Percentiles rank a stretch among this genome's conserved stretches.
Conservation (phyloP, 345 rosid genomes). For the Physaria fendleri region DNA sequence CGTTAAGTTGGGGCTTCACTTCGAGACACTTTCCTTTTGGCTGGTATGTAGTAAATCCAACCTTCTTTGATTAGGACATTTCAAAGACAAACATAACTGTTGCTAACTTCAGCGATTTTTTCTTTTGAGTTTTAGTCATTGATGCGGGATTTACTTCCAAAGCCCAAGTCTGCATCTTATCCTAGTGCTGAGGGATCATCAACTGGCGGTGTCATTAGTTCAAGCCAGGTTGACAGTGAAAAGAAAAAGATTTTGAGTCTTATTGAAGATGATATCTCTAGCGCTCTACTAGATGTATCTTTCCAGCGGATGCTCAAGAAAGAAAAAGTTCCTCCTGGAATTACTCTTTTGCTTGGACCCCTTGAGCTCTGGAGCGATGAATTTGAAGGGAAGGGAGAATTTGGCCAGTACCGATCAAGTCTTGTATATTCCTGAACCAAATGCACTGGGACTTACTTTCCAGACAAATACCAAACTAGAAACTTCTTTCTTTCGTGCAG, state of each 20-base stretch:
- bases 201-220: slow-evolving; percentile 30
- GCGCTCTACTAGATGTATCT: slow-evolving; percentile 50
- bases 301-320: slow-evolving; percentile 66
- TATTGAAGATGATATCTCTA: slow-evolving; percentile 47
- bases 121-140: slow-evolving; percentile 41
- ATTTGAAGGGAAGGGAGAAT: slow-evolving; percentile 76
- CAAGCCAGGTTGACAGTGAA: slow-evolving; percentile 45
- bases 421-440: slow-evolving; percentile 39
- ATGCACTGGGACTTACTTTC: slow-evolving; percentile 2
- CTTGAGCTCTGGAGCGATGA: slow-evolving; percentile 85
- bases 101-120: slow-evolving; percentile 5
- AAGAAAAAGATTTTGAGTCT: slow-evolving; percentile 48
- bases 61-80: neutral
- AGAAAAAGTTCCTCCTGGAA: slow-evolving; percentile 51
- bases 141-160: slow-evolving; percentile 63
- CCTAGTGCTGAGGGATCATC: slow-evolving; percentile 43
- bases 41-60: slow-evolving; percentile 41
- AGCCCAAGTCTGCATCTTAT: slow-evolving; percentile 40
- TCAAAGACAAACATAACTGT: neutral
- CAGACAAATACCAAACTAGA: neutral
- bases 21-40: slow-evolving; percentile 64
- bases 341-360: slow-evolving; percentile 37
- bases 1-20: slow-evolving; percentile 68
- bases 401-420: slow-evolving; percentile 65
- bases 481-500: slow-evolving; percentile 34